These are phyloP conservation scores for Cardamine resedifolia DNA, from an alignment of 345 rosid genomes.

Conservation along the genomic window DNA sequence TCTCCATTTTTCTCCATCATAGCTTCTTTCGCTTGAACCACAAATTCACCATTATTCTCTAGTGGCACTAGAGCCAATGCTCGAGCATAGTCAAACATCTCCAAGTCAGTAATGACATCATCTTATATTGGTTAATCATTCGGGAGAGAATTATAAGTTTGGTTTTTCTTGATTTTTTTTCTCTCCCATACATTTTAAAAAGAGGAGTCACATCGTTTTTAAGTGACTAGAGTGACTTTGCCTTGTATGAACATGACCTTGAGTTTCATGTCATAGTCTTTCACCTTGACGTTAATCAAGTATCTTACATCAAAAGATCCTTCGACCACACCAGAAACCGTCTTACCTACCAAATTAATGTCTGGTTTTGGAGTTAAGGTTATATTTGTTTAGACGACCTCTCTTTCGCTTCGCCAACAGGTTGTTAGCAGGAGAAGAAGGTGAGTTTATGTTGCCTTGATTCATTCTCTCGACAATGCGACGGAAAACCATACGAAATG, in stretches of 20 bases:
- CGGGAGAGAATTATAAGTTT: constrained; percentile 21
- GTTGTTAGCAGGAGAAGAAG: too few species aligned
- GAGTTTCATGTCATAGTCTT: constrained; percentile 46
- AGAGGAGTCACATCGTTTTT: constrained; percentile 64
- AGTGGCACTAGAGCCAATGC: constrained; percentile 29
- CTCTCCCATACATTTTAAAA: constrained; percentile 52
- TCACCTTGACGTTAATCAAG: constrained; percentile 57
- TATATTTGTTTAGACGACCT: constrained; percentile 59
- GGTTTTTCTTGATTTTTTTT: constrained; percentile 42
- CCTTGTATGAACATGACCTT: constrained; percentile 58
- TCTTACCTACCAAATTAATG: constrained; percentile 50
- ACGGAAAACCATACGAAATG: too few species aligned
- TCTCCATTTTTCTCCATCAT: constrained; percentile 13
- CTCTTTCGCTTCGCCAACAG: constrained; percentile 43
- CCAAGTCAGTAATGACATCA: constrained; percentile 22
- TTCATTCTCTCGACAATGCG: too few species aligned
- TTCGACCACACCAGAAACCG: constrained; percentile 60
- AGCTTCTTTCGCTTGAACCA: constrained; percentile 1
- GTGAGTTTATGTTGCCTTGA: too few species aligned
- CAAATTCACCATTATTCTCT: constrained; percentile 15
- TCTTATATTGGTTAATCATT: constrained; percentile 35
- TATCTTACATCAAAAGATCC: constrained; percentile 66
- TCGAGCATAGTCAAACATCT: constrained; percentile 36
- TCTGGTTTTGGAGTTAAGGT: constrained; percentile 22
- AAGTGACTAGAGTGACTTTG: constrained; percentile 45